A percentile compares a stretch with the other conserved stretches of the same genome.
Conservation (phyloP, 129 eudicot species). For the sunflower (Helianthus annuus) region HanXRQr2.0-SUNRISE NC_035443.2:23002673-23003172, state of each 20-base stretch:
- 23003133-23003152: too few relatives aligned
- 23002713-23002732: conserved; percentile 89
- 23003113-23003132: not conserved
- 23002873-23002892: conserved; percentile 16
- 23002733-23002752: conserved; percentile 93
- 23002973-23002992: conserved; percentile 30
- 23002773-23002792: conserved; percentile 25
- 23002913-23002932: conserved; percentile 59
- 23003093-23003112: not conserved
- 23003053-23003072: conserved; percentile 26
- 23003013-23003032: conserved; percentile 45
- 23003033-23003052: conserved; percentile 27
- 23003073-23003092: conserved; percentile 11
- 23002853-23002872: conserved; percentile 18
- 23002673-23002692: conserved; percentile 84
- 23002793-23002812: conserved; percentile 35
- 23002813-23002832: not conserved
- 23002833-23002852: conserved; percentile 26
- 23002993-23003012: conserved; percentile 39
- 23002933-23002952: conserved; percentile 60
- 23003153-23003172: too few relatives aligned
- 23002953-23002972: conserved; percentile 30
- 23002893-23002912: conserved; percentile 45
- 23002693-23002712: conserved; percentile 91
- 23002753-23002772: conserved; percentile 55